Base-by-base conservation (phyloP, 192 early-diverging fungal species). In the Dissophora ornata region DNA sequence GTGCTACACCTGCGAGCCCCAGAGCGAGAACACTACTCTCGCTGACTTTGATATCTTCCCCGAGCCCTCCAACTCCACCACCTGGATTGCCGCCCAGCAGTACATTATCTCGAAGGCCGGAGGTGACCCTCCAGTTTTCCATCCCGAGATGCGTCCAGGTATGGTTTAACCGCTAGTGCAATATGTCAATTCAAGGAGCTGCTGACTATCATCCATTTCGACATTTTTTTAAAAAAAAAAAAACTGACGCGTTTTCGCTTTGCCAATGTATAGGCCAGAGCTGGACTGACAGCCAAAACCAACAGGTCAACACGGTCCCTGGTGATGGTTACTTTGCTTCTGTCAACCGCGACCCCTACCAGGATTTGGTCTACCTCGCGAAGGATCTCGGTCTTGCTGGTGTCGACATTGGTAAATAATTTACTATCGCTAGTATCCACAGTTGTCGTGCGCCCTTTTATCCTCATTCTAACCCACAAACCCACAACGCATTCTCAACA, bases 1-100 rank as follows among this genome's bases (percentile, higher is more conserved):
- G 73, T 77, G 73, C 59, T 77, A 77, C 64, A 77, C 73, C 24
- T 77, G 73, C 59, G 73, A 77, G 59, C 73, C 73, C 53, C 13
- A 77, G 64, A 62, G 58, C 33, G 64, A 77, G 59, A 32, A 32
- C 52, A 77, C 73, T 16, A 42, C 38, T 40, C 38, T 77, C 11
- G 64, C 73, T 3, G 64, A 67, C 46, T 77, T 77, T 57, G 73
- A 77, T 30, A 64, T 77, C 36, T 77, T 77, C 64, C 73, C 73
- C n/a, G 73, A 77, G 53, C 73, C 73, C 18, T 19, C 57, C 44
- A 57, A 62, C 58, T 67, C 64, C 19, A 1, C 64, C 22, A 62
- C 59, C 33, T 77, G 73, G 73, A 22, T 67, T 18, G 33, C 49
- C 1, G 73, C 73, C 3, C 36, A 61, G 24, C 18, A 38, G 18